Base-by-base conservation (phyloP, 2,329 filamentous ascomycete genomes). In the Dryadomyces sulphureus region DNA sequence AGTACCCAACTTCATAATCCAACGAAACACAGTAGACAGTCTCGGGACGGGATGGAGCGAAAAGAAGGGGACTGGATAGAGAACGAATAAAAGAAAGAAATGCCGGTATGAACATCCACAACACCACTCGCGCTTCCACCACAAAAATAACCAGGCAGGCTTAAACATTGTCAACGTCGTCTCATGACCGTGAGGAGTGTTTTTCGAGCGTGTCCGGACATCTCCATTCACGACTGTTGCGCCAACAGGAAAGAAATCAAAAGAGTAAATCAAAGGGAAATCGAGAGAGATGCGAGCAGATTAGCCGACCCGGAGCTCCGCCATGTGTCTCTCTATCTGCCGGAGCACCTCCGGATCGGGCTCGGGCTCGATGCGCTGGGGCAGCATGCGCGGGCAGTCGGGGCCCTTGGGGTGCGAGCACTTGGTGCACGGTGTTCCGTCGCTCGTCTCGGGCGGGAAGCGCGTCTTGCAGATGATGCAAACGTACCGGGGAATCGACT, bases 401-500 rank as follows among this genome's bases (percentile, higher is more conserved):
- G 67, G 62, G 55, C 79, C 80, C 52, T 78, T 77, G 49, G 69
- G 62, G 54, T 81, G 73, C 1, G 68, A 65, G 55, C 82, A 87
- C 16, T 69, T 71, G 41, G 62, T 60, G 63, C 82, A 87, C 32
- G 63, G 62, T 6, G 67, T 67, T 7, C 70, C 71, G 38, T 75
- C 65, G 4, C 69, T 63, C 2, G 72, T 66, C 20, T 65, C 60
- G 1, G 63, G 57, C 0, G 70, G 68, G 58, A 77, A 82, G 36
- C 75, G 66, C 17, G 69, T 68, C 56, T 70, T 68, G 64, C 83
- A 88, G 45, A 70, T 64, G 53, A 79, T 72, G 60, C 83, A 87
- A 27, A 67, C 66, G 57, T 73, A 74, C 45, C 73, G 66, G 21
- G 71, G 69, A 32, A 69, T 62, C 49, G 70, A 68, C 49, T 62